A percentile compares a stretch with the other conserved stretches of the same genome.
These are phyloP conservation scores for Casuarina equisetifolia DNA, from an alignment of 306 rosid genomes.

Conservation along the genomic window DNA sequence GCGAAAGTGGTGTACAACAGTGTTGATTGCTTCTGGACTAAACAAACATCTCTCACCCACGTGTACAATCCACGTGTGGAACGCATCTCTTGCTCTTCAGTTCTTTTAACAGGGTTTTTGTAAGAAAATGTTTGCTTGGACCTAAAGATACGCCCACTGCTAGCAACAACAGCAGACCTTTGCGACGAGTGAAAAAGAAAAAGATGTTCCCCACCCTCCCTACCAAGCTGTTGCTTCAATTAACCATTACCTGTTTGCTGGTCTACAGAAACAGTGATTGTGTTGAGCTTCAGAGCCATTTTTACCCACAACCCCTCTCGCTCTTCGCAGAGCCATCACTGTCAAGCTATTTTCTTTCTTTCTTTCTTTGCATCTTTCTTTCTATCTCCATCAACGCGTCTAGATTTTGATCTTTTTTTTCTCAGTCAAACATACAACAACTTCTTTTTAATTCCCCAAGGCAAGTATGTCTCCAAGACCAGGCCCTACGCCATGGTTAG, in stretches of 20 bases:
- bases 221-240: conserved; percentile 49
- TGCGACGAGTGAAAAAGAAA: conserved; percentile 25
- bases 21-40: conserved; percentile 9
- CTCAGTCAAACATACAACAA: conserved; percentile 35
- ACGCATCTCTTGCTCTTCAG: background rate
- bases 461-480: conserved; percentile 29
- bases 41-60: conserved; percentile 39
- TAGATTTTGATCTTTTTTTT: conserved; percentile 1
- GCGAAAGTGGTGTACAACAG: conserved; percentile 1
- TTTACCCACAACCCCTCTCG: conserved; percentile 22
- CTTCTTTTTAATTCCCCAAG: conserved; percentile 35
- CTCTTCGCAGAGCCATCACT: no score
- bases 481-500: conserved; percentile 1
- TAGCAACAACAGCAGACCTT: conserved; percentile 7
- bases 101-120: conserved; percentile 12
- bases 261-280: conserved; percentile 35
- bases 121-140: conserved; percentile 39
- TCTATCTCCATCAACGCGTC: conserved; percentile 34
- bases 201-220: conserved; percentile 68
- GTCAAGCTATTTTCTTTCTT: conserved; percentile 14
- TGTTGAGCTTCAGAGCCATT: conserved; percentile 30
- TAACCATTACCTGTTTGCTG: conserved; percentile 49
- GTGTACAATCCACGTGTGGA: conserved; percentile 36
- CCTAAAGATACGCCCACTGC: conserved; percentile 40
- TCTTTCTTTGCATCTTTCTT: conserved; percentile 32